phyloP scores from a whole-genome alignment of 2,329 filamentous ascomycete species.

The Tolypocladium sp. region DNA sequence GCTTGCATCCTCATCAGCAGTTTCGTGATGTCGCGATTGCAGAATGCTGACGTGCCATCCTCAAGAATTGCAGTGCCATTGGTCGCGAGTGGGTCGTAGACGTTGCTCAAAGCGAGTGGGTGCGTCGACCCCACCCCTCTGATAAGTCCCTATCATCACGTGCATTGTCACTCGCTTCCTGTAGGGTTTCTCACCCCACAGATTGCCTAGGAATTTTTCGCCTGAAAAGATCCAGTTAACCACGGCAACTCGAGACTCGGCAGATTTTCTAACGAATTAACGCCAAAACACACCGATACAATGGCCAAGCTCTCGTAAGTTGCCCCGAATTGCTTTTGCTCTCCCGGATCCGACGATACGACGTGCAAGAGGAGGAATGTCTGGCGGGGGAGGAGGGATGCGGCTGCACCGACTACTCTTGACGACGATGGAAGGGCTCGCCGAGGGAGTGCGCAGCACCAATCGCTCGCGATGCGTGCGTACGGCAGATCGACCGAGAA shows the following conservation, averaged over 20 bases:
- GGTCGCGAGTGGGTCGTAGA: background rate
- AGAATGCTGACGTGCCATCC: background rate
- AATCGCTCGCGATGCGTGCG: background rate
- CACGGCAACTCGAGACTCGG: conserved; percentile 27
- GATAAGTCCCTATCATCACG: conserved; percentile 22
- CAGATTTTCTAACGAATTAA: conserved; percentile 28
- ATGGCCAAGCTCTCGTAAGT: conserved; percentile 59
- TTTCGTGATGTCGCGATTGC: background rate
- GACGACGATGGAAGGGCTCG: background rate
- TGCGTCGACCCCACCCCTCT: background rate
- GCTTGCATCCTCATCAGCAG: background rate
- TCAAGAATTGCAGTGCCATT: too few species aligned
- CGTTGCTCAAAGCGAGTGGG: background rate
- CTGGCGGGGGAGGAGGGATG: conserved; percentile 4
- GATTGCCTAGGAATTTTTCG: conserved; percentile 23
- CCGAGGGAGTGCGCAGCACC: background rate
- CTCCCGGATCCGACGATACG: conserved; percentile 5
- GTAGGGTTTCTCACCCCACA: conserved; percentile 33
- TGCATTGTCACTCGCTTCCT: conserved; percentile 19
- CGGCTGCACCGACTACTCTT: background rate
- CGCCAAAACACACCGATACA: conserved; percentile 39
- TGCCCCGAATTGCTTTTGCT: conserved; percentile 9
- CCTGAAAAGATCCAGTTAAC: conserved; percentile 23
- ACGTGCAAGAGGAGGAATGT: conserved; percentile 11
- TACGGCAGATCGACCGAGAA: background rate